Evolutionary conservation across 331 rosid species (phyloP).

Genomic region (Malus hybrid): DNA sequence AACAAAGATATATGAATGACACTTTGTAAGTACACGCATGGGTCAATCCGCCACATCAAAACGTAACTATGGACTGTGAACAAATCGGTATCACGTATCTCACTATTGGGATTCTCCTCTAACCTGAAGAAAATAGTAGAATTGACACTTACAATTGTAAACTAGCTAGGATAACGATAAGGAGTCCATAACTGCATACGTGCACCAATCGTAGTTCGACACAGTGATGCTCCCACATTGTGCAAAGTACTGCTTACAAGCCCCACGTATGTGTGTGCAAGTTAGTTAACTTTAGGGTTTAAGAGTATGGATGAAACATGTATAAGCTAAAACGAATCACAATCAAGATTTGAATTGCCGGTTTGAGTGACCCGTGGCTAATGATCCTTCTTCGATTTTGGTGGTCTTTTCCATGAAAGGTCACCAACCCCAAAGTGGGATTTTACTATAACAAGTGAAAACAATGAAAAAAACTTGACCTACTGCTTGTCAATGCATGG

Average conservation of each 20-base stretch:
- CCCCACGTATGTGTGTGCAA: not conserved
- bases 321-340: not conserved
- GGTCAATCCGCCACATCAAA: conserved; percentile 36
- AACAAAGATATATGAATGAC: conserved; percentile 11
- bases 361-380: conserved; percentile 12
- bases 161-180: not conserved
- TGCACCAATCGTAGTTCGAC: conserved; percentile 28
- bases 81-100: conserved; percentile 19
- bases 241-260: not conserved
- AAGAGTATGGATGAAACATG: not conserved
- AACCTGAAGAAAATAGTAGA: conserved; percentile 13
- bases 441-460: conserved; percentile 10
- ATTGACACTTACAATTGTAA: not conserved
- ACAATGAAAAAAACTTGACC: not conserved
- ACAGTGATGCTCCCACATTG: not conserved
- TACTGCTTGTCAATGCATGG: conserved; percentile 11
- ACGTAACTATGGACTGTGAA: conserved; percentile 43
- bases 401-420: conserved; percentile 13
- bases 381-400: not conserved
- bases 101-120: conserved; percentile 21
- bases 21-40: conserved; percentile 7
- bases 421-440: conserved; percentile 36
- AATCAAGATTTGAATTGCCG: conserved; percentile 9
- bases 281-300: not conserved
- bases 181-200: not conserved